These are phyloP conservation scores for Cladosporium halotolerans DNA, from an alignment of 2,329 filamentous ascomycete genomes.

Conservation along the genomic window DNA sequence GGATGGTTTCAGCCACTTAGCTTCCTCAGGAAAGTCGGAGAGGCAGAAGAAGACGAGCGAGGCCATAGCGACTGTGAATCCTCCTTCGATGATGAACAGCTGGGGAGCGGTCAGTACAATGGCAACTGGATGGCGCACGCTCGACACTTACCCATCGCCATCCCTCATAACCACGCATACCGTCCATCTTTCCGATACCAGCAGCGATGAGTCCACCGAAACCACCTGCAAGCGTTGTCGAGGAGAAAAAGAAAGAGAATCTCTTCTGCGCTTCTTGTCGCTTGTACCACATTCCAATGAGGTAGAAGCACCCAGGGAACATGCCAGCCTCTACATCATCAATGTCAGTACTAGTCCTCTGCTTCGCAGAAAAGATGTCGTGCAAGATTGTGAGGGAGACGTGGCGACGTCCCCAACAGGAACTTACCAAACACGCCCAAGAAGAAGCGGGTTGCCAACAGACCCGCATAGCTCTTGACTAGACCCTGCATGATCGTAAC, in stretches of 20 bases:
- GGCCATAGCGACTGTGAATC: conserved; percentile 37
- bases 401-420: conserved; percentile 16
- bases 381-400: neutral
- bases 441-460: conserved; percentile 77
- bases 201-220: conserved; percentile 82
- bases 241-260: conserved; percentile 90
- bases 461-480: conserved; percentile 67
- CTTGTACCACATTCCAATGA: conserved; percentile 86
- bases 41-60: conserved; percentile 39
- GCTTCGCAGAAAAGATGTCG: neutral
- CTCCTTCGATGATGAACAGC: conserved; percentile 67
- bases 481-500: conserved; percentile 70
- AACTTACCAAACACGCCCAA: conserved; percentile 53
- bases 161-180: conserved; percentile 58
- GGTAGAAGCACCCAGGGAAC: conserved; percentile 63
- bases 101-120: neutral
- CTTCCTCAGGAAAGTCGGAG: conserved; percentile 45
- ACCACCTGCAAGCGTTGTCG: conserved; percentile 69
- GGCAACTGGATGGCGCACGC: neutral
- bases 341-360: neutral
- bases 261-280: conserved; percentile 82
- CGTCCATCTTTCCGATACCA: conserved; percentile 84
- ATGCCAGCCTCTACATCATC: conserved; percentile 34
- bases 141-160: conserved; percentile 57
- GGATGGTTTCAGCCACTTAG: conserved; percentile 42